Evolutionary conservation across 192 early-diverging fungal genomes (phyloP).

Genomic region (Diversispora epigaea): DNA sequence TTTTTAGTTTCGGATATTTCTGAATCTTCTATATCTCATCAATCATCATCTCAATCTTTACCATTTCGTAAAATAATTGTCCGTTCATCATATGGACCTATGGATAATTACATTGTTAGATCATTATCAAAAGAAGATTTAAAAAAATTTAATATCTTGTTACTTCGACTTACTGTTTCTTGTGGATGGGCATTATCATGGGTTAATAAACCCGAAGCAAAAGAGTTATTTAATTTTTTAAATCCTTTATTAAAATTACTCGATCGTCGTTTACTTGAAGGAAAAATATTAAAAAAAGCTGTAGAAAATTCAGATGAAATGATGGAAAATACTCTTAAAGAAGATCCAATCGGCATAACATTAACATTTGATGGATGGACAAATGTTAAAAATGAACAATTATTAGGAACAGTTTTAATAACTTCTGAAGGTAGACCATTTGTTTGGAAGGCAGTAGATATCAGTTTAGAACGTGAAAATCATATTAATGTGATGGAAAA

Average conservation of each 20-base stretch:
- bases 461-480: not conserved
- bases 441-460: conserved; percentile 2
- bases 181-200: not conserved
- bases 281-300: not conserved
- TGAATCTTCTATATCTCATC: not conserved
- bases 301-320: not conserved
- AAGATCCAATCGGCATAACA: not conserved
- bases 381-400: not conserved
- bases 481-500: conserved; percentile 2
- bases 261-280: not conserved
- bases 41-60: not conserved
- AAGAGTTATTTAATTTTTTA: conserved; percentile 20
- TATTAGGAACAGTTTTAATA: not conserved
- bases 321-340: not conserved
- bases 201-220: conserved; percentile 12
- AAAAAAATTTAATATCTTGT: not conserved
- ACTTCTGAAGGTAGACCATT: not conserved
- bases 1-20: not conserved
- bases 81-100: conserved; percentile 1
- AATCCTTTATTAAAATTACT: not conserved
- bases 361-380: conserved; percentile 13
- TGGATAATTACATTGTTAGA: conserved; percentile 13
- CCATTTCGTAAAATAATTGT: not conserved
- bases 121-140: conserved; percentile 9
- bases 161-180: conserved; percentile 13